Evolutionary conservation across 257 asterid species (phyloP).

Genomic region (Rubia yunnanensis): DNA sequence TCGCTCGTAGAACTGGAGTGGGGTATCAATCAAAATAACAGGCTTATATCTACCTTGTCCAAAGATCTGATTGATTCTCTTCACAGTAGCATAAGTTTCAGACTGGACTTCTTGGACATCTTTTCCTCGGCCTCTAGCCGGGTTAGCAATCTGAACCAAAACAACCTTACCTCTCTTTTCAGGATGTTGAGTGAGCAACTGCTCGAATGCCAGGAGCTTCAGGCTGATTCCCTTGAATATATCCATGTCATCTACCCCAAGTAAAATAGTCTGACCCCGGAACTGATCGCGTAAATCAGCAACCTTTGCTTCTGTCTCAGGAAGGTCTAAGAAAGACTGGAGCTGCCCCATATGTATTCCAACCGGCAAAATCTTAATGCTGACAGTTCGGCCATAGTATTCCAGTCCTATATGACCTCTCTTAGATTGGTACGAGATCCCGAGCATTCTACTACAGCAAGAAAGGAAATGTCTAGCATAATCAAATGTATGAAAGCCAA

Average conservation of each 20-base stretch:
- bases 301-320: slow-evolving; percentile 56
- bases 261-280: slow-evolving; percentile 47
- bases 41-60: slow-evolving; percentile 65
- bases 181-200: slow-evolving; percentile 53
- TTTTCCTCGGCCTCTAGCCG: slow-evolving; percentile 86
- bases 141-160: slow-evolving; percentile 71
- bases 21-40: slow-evolving; percentile 53
- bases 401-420: slow-evolving; percentile 79
- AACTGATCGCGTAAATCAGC: slow-evolving; percentile 48
- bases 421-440: slow-evolving; percentile 69
- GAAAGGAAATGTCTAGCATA: slow-evolving; percentile 79
- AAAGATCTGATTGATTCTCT: slow-evolving; percentile 45
- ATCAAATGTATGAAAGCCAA: slow-evolving; percentile 79
- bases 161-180: slow-evolving; percentile 57
- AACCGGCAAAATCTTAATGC: slow-evolving; percentile 75
- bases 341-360: slow-evolving; percentile 81
- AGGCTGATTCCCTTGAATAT: slow-evolving; percentile 78
- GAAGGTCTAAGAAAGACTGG: slow-evolving; percentile 52
- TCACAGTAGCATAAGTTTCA: slow-evolving; percentile 61
- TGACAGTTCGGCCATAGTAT: slow-evolving; percentile 79
- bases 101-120: slow-evolving; percentile 65
- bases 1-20: slow-evolving; percentile 62
- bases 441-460: slow-evolving; percentile 83
- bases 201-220: slow-evolving; percentile 76
- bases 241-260: slow-evolving; percentile 87